These are phyloP conservation scores for Colletotrichum sp. DNA, from an alignment of 2,329 filamentous ascomycete genomes.

Conservation along the genomic window DNA sequence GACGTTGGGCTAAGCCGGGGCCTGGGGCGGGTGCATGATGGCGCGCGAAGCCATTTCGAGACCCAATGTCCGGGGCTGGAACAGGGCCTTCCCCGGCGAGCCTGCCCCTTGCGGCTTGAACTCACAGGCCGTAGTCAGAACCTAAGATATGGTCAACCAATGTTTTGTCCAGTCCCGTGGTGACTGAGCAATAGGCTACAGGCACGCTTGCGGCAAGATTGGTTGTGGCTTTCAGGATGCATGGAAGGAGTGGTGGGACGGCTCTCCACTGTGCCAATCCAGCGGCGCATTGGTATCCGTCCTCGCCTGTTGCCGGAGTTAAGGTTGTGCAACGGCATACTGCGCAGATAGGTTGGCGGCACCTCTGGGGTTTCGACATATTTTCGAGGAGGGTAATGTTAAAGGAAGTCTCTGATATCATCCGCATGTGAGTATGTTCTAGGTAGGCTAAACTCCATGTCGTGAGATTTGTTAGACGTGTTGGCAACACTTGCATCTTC, in stretches of 20 bases:
- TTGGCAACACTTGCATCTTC: background rate
- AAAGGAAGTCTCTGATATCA: background rate
- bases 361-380: background rate
- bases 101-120: background rate
- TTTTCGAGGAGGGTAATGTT: background rate
- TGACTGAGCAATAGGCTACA: background rate
- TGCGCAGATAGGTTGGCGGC: background rate
- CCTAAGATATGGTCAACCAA: background rate
- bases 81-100: background rate
- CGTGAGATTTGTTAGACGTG: background rate
- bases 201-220: background rate
- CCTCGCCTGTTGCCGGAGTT: background rate
- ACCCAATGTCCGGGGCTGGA: slow-evolving; percentile 6
- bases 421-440: background rate
- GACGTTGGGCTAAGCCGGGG: background rate
- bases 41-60: background rate
- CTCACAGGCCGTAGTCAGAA: background rate
- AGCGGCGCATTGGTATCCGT: background rate
- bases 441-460: background rate
- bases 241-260: background rate
- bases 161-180: background rate
- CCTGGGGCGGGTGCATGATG: background rate
- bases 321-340: background rate
- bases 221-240: background rate
- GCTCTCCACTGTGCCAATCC: background rate